These are phyloP conservation scores for Penicillium lagena DNA, from an alignment of 495 filamentous ascomycete genomes.

Conservation along the genomic window DNA sequence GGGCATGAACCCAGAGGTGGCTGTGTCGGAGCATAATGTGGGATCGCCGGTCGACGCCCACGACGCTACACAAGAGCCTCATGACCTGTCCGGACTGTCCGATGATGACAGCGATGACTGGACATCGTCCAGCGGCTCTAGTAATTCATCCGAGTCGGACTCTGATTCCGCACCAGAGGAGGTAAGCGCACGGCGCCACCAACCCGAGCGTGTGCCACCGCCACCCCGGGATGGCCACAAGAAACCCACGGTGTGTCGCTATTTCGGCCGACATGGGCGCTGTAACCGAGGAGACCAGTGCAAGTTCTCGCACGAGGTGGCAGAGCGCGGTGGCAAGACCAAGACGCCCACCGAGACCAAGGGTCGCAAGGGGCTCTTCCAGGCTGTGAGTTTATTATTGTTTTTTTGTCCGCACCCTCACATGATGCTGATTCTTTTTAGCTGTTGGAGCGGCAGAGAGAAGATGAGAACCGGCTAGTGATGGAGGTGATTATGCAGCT, in stretches of 20 bases:
- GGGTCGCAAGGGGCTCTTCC: slow-evolving; percentile 42
- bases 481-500: slow-evolving; percentile 41
- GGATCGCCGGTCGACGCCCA: not conserved
- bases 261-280: slow-evolving; percentile 39
- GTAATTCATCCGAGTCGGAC: slow-evolving; percentile 21
- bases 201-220: slow-evolving; percentile 36
- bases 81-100: slow-evolving; percentile 10
- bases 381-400: slow-evolving; percentile 37
- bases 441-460: slow-evolving; percentile 42
- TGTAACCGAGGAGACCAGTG: slow-evolving; percentile 41
- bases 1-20: slow-evolving; percentile 4
- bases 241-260: slow-evolving; percentile 28
- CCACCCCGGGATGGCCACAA: slow-evolving; percentile 31
- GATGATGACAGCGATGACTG: slow-evolving; percentile 25
- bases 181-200: slow-evolving; percentile 30
- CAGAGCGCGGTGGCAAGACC: slow-evolving; percentile 25
- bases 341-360: slow-evolving; percentile 21
- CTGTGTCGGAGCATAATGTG: not conserved
- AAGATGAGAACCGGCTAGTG: slow-evolving; percentile 34
- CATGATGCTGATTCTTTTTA: slow-evolving; percentile 13
- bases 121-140: slow-evolving; percentile 32
- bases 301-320: slow-evolving; percentile 37
- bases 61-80: not conserved
- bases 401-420: not conserved
- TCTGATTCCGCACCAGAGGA: slow-evolving; percentile 38